Percentiles rank a stretch among this genome's conserved stretches.
Conservation (phyloP, 257 asterid genomes). For the Solanum peruvianum region DNA sequence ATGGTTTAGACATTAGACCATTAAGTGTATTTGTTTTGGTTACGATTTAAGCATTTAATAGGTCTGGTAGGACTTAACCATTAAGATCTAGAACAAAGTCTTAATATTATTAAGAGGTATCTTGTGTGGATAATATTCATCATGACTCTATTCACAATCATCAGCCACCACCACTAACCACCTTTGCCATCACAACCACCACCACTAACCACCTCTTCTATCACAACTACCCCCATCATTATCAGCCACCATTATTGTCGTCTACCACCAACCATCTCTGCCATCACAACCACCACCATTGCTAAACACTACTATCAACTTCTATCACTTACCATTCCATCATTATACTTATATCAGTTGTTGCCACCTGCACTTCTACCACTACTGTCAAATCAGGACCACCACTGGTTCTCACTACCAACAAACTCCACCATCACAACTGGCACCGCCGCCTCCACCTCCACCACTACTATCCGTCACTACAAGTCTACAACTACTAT, state of each 20-base stretch:
- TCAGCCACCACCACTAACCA: background rate
- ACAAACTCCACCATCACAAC: background rate
- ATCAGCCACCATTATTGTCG: background rate
- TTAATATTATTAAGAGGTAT: background rate
- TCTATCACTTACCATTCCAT: background rate
- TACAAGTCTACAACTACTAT: background rate
- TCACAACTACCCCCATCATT: background rate
- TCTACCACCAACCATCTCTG: background rate
- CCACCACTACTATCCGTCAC: background rate
- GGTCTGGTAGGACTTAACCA: background rate
- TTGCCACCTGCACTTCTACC: background rate
- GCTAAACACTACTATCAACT: background rate
- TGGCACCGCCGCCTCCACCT: background rate
- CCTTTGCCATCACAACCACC: background rate
- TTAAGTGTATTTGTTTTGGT: background rate
- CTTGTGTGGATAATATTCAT: background rate
- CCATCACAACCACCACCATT: background rate
- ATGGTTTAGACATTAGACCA: background rate
- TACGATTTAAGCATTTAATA: background rate
- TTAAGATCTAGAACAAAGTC: background rate
- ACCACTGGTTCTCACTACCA: background rate
- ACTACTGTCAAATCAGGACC: background rate
- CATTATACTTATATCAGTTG: background rate
- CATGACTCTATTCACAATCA: background rate
- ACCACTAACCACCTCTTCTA: background rate